These are phyloP conservation scores for Hemisphaericaspora subhashii DNA, from an alignment of 1,139 yeast species.

Conservation along the genomic window DNA sequence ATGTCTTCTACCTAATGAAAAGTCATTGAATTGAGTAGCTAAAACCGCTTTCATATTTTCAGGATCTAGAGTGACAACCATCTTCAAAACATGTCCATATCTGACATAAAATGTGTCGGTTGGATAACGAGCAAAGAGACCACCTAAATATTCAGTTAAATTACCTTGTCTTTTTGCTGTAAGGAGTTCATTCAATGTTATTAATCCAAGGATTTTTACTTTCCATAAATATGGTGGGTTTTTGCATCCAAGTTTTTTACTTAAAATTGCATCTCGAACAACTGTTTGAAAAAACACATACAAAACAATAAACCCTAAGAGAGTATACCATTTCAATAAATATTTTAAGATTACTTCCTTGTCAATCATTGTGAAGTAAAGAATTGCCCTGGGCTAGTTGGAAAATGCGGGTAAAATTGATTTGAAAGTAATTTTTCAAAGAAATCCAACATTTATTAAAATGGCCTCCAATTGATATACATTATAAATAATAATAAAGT, in stretches of 20 bases:
- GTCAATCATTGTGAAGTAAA: background rate
- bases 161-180: slow-evolving; percentile 24
- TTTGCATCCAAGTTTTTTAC: slow-evolving; percentile 22
- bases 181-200: slow-evolving; percentile 18
- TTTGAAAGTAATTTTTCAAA: too few relatives aligned
- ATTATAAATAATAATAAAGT: too few relatives aligned
- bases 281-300: slow-evolving; percentile 4
- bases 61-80: slow-evolving; percentile 28
- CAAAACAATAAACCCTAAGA: slow-evolving; percentile 9
- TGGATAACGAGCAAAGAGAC: slow-evolving; percentile 15
- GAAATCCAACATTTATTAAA: too few relatives aligned
- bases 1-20: slow-evolving; percentile 51
- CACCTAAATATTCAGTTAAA: slow-evolving; percentile 23
- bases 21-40: slow-evolving; percentile 51
- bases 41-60: slow-evolving; percentile 39
- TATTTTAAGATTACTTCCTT: background rate
- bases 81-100: slow-evolving; percentile 27
- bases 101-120: slow-evolving; percentile 32
- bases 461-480: too few relatives aligned
- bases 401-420: too few relatives aligned
- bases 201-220: slow-evolving; percentile 19
- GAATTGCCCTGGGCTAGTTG: too few relatives aligned
- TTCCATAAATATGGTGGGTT: slow-evolving; percentile 13
- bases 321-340: slow-evolving; percentile 5
- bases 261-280: slow-evolving; percentile 5